Conservation (phyloP, 139 green algal genomes). For the Gonium pectorale region DNA sequence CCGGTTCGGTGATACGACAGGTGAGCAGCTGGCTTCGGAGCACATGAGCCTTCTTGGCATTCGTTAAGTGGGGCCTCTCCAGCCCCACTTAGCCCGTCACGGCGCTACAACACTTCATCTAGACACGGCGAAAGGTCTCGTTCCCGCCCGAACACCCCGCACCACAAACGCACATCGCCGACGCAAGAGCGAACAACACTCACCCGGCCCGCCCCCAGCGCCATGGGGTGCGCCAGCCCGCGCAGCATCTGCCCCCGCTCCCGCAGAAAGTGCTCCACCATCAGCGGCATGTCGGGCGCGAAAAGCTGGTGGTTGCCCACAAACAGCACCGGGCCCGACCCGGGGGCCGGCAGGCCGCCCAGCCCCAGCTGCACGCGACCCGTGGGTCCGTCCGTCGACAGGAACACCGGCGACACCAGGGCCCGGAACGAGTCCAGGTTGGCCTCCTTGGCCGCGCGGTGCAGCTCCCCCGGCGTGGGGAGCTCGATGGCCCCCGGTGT, state of each 20-base stretch:
- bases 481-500: constrained; percentile 81
- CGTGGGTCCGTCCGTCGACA: constrained; percentile 70
- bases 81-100: too few relatives aligned
- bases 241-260: constrained; percentile 77
- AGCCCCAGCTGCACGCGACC: constrained; percentile 55
- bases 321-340: constrained; percentile 79
- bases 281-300: constrained; percentile 83
- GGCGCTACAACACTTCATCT: too few relatives aligned
- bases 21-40: too few relatives aligned
- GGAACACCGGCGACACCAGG: constrained; percentile 86
- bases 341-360: constrained; percentile 22
- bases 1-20: too few relatives aligned
- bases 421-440: constrained; percentile 41
- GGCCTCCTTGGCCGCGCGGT: constrained; percentile 9
- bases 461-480: constrained; percentile 66
- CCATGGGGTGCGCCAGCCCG: constrained; percentile 88
- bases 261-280: constrained; percentile 81
- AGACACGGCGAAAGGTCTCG: too few relatives aligned
- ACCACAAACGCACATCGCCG: too few relatives aligned
- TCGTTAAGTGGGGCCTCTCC: too few relatives aligned
- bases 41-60: too few relatives aligned
- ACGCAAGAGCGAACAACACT: too few relatives aligned
- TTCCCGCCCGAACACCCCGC: too few relatives aligned
- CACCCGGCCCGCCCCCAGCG: constrained; percentile 5
- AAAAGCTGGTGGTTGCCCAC: constrained; percentile 96